These are phyloP conservation scores for Leptoxyphium fumago DNA, from an alignment of 2,329 filamentous ascomycete species.

Conservation along the genomic window DNA sequence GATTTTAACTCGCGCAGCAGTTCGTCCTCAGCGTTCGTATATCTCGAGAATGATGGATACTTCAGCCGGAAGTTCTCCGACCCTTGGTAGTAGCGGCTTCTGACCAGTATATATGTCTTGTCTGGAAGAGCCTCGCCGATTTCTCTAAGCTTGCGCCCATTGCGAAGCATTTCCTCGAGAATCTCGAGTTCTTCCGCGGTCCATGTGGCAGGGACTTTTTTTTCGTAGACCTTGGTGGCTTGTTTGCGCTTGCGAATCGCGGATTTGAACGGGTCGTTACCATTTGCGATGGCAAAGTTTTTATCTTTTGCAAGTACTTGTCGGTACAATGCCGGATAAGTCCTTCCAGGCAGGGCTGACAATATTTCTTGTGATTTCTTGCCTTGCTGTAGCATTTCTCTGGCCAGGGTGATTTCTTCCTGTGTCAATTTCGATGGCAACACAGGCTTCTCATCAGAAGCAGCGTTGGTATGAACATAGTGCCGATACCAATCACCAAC, in stretches of 20 bases:
- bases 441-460: no score
- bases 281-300: background rate
- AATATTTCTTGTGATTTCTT: background rate
- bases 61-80: background rate
- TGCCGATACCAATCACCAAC: no score
- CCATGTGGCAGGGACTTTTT: background rate
- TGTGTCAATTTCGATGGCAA: background rate
- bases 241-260: background rate
- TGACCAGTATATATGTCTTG: background rate
- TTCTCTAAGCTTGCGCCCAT: background rate
- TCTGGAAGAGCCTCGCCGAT: background rate
- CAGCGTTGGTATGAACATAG: no score
- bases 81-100: background rate
- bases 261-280: background rate
- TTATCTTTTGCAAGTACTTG: background rate
- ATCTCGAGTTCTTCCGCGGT: background rate
- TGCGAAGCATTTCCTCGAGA: background rate
- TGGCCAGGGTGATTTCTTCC: background rate
- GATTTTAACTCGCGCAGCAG: background rate
- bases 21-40: background rate
- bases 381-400: background rate
- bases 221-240: background rate
- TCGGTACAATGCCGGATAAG: background rate
- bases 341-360: background rate
- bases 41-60: background rate